These are phyloP conservation scores for Euphorbia lathyris DNA, from an alignment of 345 rosid genomes.

Conservation along the genomic window DNA sequence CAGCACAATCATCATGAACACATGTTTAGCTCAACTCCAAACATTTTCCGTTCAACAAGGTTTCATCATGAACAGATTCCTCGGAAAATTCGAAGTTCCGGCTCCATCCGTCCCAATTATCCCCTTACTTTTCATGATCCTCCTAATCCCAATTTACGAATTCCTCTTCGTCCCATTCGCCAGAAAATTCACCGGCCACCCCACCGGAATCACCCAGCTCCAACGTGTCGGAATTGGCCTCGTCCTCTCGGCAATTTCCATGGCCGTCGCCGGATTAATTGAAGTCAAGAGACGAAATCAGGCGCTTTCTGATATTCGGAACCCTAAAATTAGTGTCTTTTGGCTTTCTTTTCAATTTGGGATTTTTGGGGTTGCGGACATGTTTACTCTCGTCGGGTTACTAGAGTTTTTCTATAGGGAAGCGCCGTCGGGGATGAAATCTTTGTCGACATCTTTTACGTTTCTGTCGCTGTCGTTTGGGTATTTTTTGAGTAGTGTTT, in stretches of 20 bases:
- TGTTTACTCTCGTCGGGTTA: constrained; percentile 35
- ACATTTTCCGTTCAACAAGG: constrained; percentile 28
- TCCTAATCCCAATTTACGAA: constrained; percentile 26
- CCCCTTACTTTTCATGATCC: constrained; percentile 18
- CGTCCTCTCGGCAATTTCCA: constrained; percentile 23
- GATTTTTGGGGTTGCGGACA: constrained; percentile 32
- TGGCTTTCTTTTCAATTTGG: constrained; percentile 29
- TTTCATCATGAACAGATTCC: neutral
- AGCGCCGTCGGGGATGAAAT: constrained; percentile 34
- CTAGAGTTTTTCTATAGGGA: constrained; percentile 34
- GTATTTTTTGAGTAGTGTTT: constrained; percentile 27
- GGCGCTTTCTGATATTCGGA: neutral
- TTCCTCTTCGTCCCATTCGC: constrained; percentile 22
- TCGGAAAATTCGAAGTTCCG: constrained; percentile 12
- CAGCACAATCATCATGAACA: constrained; percentile 28
- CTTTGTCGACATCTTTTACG: constrained; percentile 27
- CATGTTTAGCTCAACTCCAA: constrained; percentile 26
- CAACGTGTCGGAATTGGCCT: constrained; percentile 25
- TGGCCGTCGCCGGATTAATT: constrained; percentile 24
- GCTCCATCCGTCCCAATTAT: constrained; percentile 19
- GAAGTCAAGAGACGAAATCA: constrained; percentile 21
- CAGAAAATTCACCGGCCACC: constrained; percentile 19
- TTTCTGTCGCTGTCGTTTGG: constrained; percentile 26
- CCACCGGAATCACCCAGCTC: constrained; percentile 32
- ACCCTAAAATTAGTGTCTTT: constrained; percentile 15